A percentile compares a stretch with the other conserved stretches of the same genome.
phyloP scores from a whole-genome alignment of 192 early-diverging fungal species.

The Gonapodya prolifera region DNA sequence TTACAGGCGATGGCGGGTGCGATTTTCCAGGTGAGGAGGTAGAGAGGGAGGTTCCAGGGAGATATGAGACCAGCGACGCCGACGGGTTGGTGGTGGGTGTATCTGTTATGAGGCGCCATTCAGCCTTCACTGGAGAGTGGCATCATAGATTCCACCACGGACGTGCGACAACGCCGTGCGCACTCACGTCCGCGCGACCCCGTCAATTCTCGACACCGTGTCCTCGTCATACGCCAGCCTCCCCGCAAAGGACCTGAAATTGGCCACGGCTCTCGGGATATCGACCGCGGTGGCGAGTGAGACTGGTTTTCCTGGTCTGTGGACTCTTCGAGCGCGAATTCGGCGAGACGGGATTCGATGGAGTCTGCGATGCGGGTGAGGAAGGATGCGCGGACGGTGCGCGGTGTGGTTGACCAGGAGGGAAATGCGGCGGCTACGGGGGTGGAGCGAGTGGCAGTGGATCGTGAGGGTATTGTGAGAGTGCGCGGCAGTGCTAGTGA shows the following conservation, averaged over 20 bases:
- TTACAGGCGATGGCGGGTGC: constrained; percentile 56
- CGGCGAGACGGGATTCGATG: constrained; percentile 35
- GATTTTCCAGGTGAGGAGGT: constrained; percentile 68
- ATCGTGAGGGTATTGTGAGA: background rate
- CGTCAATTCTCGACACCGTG: too few species aligned
- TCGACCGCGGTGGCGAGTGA: constrained; percentile 41
- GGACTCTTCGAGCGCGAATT: constrained; percentile 54
- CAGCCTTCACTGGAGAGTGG: too few species aligned
- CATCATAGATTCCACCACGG: too few species aligned
- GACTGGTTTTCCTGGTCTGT: constrained; percentile 69
- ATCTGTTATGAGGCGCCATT: too few species aligned
- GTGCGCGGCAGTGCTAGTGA: background rate
- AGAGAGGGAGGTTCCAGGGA: constrained; percentile 49
- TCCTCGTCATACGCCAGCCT: constrained; percentile 50
- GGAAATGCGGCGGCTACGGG: constrained; percentile 49
- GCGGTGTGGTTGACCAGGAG: constrained; percentile 40
- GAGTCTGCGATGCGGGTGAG: constrained; percentile 50
- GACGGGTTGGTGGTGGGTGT: constrained; percentile 42
- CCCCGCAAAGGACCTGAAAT: constrained; percentile 68
- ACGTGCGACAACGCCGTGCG: too few species aligned
- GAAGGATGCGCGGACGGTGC: constrained; percentile 25
- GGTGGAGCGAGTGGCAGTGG: constrained; percentile 24
- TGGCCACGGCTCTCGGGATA: constrained; percentile 40
- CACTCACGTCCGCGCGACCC: too few species aligned
- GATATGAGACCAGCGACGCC: constrained; percentile 68